Conservation (phyloP, 305 asterid species). For the Fraxinus paxiana region DNA sequence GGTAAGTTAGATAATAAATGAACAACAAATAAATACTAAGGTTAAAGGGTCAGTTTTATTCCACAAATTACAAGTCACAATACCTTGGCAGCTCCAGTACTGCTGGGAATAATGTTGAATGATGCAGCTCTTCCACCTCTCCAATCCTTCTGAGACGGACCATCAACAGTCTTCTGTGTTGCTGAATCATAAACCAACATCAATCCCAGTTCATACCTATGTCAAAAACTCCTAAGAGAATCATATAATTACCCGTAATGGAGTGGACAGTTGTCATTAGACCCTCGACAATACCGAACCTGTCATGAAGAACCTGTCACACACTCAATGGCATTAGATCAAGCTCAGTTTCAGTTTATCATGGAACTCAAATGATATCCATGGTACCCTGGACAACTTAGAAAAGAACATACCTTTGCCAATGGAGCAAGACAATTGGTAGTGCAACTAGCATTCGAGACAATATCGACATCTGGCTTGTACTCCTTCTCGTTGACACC, state of each 20-base stretch:
- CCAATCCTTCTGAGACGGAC: slow-evolving; percentile 76
- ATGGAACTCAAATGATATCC: not conserved
- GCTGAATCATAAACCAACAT: slow-evolving; percentile 33
- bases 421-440: slow-evolving; percentile 73
- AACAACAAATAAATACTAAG: not conserved
- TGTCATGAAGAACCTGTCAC: slow-evolving; percentile 52
- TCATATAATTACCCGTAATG: slow-evolving; percentile 49
- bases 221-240: not conserved
- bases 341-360: not conserved
- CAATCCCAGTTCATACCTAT: not conserved
- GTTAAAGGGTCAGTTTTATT: not conserved
- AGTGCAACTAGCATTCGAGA: slow-evolving; percentile 74
- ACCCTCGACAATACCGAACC: slow-evolving; percentile 62
- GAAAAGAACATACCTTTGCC: slow-evolving; percentile 49
- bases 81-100: slow-evolving; percentile 83
- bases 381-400: not conserved
- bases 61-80: not conserved
- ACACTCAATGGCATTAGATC: not conserved
- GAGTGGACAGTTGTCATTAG: slow-evolving; percentile 72
- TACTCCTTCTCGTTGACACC: slow-evolving; percentile 71
- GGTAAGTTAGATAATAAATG: not conserved
- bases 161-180: slow-evolving; percentile 73
- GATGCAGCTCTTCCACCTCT: slow-evolving; percentile 83
- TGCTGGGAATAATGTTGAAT: slow-evolving; percentile 66
- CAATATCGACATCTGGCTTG: slow-evolving; percentile 44